Base-by-base conservation (phyloP, 192 early-diverging fungal species). In the Backusella westeae region DNA sequence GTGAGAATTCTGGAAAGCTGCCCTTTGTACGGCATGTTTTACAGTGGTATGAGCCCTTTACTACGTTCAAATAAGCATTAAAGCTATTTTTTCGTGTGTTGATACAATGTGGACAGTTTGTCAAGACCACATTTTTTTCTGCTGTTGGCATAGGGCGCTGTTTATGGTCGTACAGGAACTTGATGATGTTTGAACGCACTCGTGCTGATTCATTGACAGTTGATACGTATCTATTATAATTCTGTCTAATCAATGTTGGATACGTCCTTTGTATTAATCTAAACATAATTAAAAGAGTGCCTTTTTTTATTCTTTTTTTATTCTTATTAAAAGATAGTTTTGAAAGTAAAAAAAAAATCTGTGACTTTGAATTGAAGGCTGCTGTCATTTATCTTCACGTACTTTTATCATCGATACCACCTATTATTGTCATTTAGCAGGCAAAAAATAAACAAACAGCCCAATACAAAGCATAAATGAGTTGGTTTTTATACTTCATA, bases 21-120 rank as follows among this genome's bases (percentile, higher is more conserved):
- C 91, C 90, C 52, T 87, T 82, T 52, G 81, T 81, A 72, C 83
- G 80, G 77, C 91, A 92, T 29, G 78, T 82, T 1, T 83, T 84
- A 69, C 91, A 92, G 42, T 85, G 77, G 83, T 87, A 92, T 15
- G 74, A 76, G 6, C 91, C 90, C 1, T 85, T 87, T 38, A 76
- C 59, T 17, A 85, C 80, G 53, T 83, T 81, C 8, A 92, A 77
- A 29, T 86, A 85, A 6, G 87, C 89, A 42, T 83, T 81, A 75
- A 87, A 90, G n/a, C 74, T 76, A 17, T 76, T 79, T 15, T 32
- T 41, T 36, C 76, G 76, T 26, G 67, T 77, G n/a, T 74, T 76
- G 29, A 79, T 76, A 72, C 83, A 84, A 2, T 75, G 75, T 34
- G 83, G 83, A 67, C 83, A 84, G n/a, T 73, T 75, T 10, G 81